Evolutionary conservation across 352 stramenopile species (phyloP).

Genomic region (Phytophthora sp.): DNA sequence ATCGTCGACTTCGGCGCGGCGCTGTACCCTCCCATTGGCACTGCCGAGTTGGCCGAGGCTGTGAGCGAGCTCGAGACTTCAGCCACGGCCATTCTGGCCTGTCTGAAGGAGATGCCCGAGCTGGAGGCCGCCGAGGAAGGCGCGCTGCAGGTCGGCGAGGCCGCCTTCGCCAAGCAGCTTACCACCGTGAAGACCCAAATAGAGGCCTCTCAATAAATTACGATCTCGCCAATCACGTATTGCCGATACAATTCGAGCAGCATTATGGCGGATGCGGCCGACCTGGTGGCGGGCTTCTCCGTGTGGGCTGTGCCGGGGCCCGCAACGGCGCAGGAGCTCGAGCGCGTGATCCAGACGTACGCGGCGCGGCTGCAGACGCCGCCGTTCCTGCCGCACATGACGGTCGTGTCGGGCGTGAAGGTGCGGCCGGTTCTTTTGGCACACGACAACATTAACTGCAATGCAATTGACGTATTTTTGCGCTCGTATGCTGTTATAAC

Average conservation of each 20-base stretch:
- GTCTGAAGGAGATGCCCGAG: constrained; percentile 59
- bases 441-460: too few relatives aligned
- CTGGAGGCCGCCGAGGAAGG: constrained; percentile 41
- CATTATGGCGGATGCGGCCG: constrained; percentile 18
- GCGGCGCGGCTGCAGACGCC: constrained; percentile 47
- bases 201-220: constrained; percentile 50
- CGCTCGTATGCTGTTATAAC: too few relatives aligned
- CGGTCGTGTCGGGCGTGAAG: constrained; percentile 55
- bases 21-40: constrained; percentile 76
- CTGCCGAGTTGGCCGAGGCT: constrained; percentile 55
- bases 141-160: constrained; percentile 48
- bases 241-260: constrained; percentile 8
- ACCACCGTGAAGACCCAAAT: constrained; percentile 60
- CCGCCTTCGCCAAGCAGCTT: constrained; percentile 67
- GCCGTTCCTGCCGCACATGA: constrained; percentile 64
- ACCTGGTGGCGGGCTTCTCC: constrained; percentile 65
- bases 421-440: constrained; percentile 26
- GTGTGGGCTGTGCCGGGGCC: constrained; percentile 57
- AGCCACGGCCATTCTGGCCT: constrained; percentile 46
- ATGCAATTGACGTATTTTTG: too few relatives aligned
- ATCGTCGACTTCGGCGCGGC: constrained; percentile 87
- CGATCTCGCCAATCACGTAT: constrained; percentile 1
- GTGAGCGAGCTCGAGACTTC: constrained; percentile 42
- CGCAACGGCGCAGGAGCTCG: constrained; percentile 21
- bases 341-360: constrained; percentile 40